Percentiles rank a stretch among this genome's conserved stretches.
These are phyloP conservation scores for Dactylis glomerata DNA, from an alignment of 176 grass and related monocot species.

Conservation along the genomic window DNA sequence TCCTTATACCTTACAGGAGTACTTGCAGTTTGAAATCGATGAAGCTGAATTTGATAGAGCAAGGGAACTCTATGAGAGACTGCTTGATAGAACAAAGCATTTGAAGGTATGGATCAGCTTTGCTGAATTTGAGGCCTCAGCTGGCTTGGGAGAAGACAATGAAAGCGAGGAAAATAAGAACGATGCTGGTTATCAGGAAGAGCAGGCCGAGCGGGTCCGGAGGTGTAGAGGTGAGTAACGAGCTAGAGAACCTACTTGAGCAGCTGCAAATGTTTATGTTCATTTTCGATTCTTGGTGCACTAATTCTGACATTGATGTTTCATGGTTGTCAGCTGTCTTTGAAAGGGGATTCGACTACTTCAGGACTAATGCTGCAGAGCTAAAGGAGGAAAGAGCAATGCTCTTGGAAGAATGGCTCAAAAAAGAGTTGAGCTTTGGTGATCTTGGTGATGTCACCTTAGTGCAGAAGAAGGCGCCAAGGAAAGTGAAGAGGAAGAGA, in stretches of 20 bases:
- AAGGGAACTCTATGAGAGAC: constrained; percentile 73
- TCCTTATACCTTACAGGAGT: constrained; percentile 45
- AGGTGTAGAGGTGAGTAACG: constrained; percentile 59
- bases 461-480: constrained; percentile 84
- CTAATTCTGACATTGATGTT: constrained; percentile 11
- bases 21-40: constrained; percentile 88
- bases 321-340: constrained; percentile 57
- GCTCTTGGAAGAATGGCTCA: constrained; percentile 94
- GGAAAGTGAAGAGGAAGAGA: constrained; percentile 92
- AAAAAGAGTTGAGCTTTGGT: constrained; percentile 72
- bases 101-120: constrained; percentile 94
- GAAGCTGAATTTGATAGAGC: constrained; percentile 65
- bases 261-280: neutral
- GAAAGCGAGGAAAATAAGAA: constrained; percentile 44
- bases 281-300: neutral
- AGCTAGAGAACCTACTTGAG: constrained; percentile 6
- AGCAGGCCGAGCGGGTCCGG: constrained; percentile 37
- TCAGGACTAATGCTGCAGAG: constrained; percentile 68
- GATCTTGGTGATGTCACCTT: constrained; percentile 64
- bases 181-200: constrained; percentile 33
- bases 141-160: constrained; percentile 49
- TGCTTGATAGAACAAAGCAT: constrained; percentile 88
- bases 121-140: constrained; percentile 82
- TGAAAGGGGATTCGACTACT: constrained; percentile 81
- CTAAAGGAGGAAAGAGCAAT: constrained; percentile 95